These are phyloP conservation scores for Colletotrichum sp. DNA, from an alignment of 2,329 filamentous ascomycete genomes.

Conservation along the genomic window DNA sequence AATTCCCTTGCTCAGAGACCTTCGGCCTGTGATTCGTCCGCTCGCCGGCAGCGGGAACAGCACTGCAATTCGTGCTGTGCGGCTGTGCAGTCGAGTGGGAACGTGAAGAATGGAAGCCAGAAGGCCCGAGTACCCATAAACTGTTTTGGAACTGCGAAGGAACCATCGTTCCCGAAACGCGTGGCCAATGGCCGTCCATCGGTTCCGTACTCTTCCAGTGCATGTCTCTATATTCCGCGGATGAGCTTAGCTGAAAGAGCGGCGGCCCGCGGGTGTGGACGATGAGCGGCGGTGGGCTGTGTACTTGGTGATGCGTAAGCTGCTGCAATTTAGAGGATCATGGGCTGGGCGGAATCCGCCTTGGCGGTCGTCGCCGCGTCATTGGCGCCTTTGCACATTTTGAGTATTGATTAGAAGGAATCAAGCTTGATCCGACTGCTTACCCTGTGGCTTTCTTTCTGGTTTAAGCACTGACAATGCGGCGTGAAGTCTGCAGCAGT, in stretches of 20 bases:
- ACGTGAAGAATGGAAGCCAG: not conserved
- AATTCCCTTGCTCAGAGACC: not conserved
- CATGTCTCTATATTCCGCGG: not conserved
- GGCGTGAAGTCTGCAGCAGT: not conserved
- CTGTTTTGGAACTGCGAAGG: not conserved
- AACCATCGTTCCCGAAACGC: slow-evolving; percentile 3
- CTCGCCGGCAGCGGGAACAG: not conserved
- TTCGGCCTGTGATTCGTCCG: not conserved
- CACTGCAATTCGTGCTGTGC: not conserved
- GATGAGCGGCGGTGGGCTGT: not conserved
- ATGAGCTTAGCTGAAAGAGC: not conserved
- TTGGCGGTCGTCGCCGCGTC: not conserved
- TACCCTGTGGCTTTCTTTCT: not conserved
- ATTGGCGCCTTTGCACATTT: not conserved
- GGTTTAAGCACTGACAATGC: not conserved
- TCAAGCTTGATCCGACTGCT: not conserved
- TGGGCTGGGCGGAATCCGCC: not conserved
- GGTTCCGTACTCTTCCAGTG: not conserved
- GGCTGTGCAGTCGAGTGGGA: slow-evolving; percentile 9
- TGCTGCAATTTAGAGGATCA: not conserved
- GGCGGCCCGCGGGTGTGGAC: not conserved
- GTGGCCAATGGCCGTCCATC: slow-evolving; percentile 1
- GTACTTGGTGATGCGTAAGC: not conserved
- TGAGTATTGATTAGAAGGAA: not conserved
- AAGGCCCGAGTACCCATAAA: not conserved